Percentiles rank a stretch among this genome's conserved stretches.
Evolutionary conservation across 495 filamentous ascomycete species (phyloP).

Genomic region (Cercophora scortea): DNA sequence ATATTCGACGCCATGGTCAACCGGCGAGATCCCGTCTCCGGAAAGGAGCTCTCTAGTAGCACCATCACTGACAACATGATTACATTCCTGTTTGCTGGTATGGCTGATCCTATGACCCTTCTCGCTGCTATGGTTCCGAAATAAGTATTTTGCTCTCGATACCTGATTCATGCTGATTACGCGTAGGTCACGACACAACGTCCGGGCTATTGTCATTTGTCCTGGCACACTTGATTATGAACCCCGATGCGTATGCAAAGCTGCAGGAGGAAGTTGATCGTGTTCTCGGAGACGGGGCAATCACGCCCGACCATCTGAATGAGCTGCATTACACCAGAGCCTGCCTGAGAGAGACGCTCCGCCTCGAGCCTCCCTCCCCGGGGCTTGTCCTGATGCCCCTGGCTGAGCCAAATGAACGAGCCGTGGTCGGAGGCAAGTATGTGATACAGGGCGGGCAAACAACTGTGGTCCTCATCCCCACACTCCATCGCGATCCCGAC

Average conservation of each 20-base stretch:
- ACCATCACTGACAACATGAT: conserved; percentile 56
- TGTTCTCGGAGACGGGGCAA: conserved; percentile 49
- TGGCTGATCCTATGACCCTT: not conserved
- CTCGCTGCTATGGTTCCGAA: not conserved
- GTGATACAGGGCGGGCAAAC: conserved; percentile 44
- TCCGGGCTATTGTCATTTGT: conserved; percentile 41
- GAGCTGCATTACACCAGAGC: conserved; percentile 53
- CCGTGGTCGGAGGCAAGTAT: conserved; percentile 52
- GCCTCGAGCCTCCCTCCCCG: conserved; percentile 54
- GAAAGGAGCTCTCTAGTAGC: conserved; percentile 45
- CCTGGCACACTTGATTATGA: conserved; percentile 29
- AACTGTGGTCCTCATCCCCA: conserved; percentile 38
- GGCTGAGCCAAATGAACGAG: conserved; percentile 27
- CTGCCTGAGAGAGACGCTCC: conserved; percentile 56
- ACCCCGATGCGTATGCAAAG: conserved; percentile 22
- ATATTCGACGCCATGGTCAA: conserved; percentile 46
- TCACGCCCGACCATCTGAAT: conserved; percentile 52
- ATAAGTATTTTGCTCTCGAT: no score
- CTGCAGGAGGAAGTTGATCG: conserved; percentile 32
- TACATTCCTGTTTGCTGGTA: conserved; percentile 52
- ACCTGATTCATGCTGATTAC: not conserved
- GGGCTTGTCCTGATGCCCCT: conserved; percentile 32
- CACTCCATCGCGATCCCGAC: conserved; percentile 30
- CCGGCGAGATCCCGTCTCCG: conserved; percentile 46
- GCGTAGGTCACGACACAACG: conserved; percentile 57